These are phyloP conservation scores for Straminergon stramineum DNA, from an alignment of 225 moss, liverwort and hornwort genomes.

Conservation along the genomic window DNA sequence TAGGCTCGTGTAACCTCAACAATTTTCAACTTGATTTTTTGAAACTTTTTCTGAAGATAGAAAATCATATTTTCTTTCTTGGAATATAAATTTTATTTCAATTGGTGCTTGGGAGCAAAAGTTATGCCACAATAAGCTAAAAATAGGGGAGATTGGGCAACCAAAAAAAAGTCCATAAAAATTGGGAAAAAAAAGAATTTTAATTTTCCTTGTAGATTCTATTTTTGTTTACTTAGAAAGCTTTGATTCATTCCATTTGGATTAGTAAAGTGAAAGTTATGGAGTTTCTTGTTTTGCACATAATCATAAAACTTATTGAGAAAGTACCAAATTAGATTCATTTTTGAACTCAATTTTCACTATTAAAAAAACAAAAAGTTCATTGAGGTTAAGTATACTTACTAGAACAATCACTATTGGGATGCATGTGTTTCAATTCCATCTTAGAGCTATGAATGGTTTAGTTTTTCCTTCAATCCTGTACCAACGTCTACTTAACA, in stretches of 20 bases:
- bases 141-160: rapidly evolving
- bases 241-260: not conserved
- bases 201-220: not conserved
- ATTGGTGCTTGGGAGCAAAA: rapidly evolving
- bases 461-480: too few relatives aligned
- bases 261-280: not conserved
- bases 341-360: not conserved
- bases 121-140: not conserved
- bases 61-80: not conserved
- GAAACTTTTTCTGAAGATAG: not conserved
- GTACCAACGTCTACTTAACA: too few relatives aligned
- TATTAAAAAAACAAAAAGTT: not conserved
- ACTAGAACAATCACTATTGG: too few relatives aligned
- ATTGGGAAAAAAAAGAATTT: not conserved
- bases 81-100: not conserved
- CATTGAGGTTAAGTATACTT: not conserved
- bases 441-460: too few relatives aligned
- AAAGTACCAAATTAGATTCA: not conserved
- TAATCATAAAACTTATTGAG: not conserved
- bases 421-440: too few relatives aligned
- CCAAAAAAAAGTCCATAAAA: not conserved
- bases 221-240: not conserved
- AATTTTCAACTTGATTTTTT: not conserved
- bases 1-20: not conserved
- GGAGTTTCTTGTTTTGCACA: not conserved